Conservation (phyloP, 768 basidiomycete species). For the Pulveroboletus sp. region DNA sequence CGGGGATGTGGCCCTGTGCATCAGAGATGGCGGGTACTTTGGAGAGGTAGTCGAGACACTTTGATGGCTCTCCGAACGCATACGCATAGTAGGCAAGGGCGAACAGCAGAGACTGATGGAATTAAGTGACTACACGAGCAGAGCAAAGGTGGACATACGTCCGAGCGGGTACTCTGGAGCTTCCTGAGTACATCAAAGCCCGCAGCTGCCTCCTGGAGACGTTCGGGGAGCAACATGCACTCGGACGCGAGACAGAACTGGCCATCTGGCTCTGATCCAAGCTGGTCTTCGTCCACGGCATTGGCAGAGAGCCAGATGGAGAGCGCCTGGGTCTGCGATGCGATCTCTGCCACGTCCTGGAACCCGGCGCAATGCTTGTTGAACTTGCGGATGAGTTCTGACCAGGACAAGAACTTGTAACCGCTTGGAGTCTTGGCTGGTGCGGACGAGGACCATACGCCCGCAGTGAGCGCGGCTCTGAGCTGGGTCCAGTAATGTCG, state of each 20-base stretch:
- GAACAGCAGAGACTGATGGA: constrained; percentile 58
- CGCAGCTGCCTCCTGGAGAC: constrained; percentile 52
- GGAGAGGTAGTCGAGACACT: constrained; percentile 59
- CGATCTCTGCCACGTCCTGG: constrained; percentile 60
- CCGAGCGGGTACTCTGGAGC: constrained; percentile 48
- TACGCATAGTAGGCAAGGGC: constrained; percentile 79
- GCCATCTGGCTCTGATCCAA: constrained; percentile 41
- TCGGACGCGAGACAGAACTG: constrained; percentile 46
- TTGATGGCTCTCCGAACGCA: constrained; percentile 62
- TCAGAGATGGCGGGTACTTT: constrained; percentile 55
- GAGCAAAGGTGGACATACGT: constrained; percentile 46
- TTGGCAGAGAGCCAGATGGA: constrained; percentile 52
- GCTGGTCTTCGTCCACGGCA: constrained; percentile 54
- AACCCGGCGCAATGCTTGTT: constrained; percentile 76
- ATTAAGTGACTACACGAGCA: constrained; percentile 3
- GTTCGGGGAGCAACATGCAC: constrained; percentile 52
- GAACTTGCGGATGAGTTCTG: constrained; percentile 80
- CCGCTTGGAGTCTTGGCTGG: constrained; percentile 65
- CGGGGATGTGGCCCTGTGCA: constrained; percentile 52
- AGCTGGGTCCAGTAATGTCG: constrained; percentile 79
- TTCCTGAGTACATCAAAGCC: constrained; percentile 56
- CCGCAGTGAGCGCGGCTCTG: constrained; percentile 64
- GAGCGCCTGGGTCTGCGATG: constrained; percentile 63
- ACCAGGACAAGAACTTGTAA: constrained; percentile 54
- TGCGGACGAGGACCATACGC: constrained; percentile 61